These are phyloP conservation scores for Mucor plumbeus DNA, from an alignment of 371 early-diverging fungal species.

Conservation along the genomic window DNA sequence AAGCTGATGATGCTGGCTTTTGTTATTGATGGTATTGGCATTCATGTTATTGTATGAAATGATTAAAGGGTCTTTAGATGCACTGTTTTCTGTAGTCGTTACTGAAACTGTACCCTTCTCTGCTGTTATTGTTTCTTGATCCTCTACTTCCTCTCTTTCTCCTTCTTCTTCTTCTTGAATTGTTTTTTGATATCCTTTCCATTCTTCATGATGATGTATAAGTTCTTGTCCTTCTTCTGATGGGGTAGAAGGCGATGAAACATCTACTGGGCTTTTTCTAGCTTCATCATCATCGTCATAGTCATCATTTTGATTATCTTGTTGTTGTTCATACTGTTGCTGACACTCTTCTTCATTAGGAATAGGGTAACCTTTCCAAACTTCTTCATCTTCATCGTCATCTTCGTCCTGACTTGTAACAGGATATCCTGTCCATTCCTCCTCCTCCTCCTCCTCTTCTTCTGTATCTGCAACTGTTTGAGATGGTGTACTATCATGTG, in stretches of 20 bases:
- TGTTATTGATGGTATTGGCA: neutral
- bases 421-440: slow-evolving; percentile 37
- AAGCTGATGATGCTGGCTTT: neutral
- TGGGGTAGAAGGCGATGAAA: slow-evolving; percentile 13
- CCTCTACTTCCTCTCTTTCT: neutral
- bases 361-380: slow-evolving; percentile 42
- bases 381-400: slow-evolving; percentile 25
- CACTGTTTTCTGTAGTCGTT: neutral
- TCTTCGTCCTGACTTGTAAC: slow-evolving; percentile 23
- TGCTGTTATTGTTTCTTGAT: slow-evolving; percentile 3
- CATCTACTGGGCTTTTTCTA: slow-evolving; percentile 2
- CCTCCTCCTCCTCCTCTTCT: slow-evolving; percentile 34
- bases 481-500: slow-evolving; percentile 16
- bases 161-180: neutral
- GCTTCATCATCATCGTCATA: neutral
- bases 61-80: too few relatives aligned
- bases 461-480: slow-evolving; percentile 4
- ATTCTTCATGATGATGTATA: slow-evolving; percentile 19
- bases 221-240: neutral
- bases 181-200: slow-evolving; percentile 27
- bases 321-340: neutral
- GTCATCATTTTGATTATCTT: neutral
- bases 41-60: neutral
- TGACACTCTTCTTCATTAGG: slow-evolving; percentile 4
- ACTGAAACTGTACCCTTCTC: neutral